Evolutionary conservation across 176 grass and related monocot species (phyloP).

Genomic region (Thalia dealbata): DNA sequence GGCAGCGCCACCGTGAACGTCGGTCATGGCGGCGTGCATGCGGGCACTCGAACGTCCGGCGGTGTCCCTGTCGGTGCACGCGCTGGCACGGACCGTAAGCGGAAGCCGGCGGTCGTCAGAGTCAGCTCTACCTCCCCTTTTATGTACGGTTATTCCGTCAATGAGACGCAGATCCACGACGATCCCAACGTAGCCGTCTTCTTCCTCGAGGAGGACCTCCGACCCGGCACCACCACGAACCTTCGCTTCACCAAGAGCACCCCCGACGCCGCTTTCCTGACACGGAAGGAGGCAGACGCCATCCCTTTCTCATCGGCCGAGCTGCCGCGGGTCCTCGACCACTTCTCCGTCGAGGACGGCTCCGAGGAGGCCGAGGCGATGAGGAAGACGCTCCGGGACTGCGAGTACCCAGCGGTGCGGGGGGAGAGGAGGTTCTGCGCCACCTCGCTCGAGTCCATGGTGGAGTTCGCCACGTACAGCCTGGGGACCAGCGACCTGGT

Average conservation of each 20-base stretch:
- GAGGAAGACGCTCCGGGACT: slow-evolving; percentile 11
- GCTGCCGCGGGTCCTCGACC: neutral
- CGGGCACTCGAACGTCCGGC: neutral
- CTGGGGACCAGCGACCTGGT: slow-evolving; percentile 5
- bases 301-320: slow-evolving; percentile 23
- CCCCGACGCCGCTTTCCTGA: neutral
- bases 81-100: neutral
- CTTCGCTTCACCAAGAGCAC: slow-evolving; percentile 11
- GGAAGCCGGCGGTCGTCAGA: too few species aligned
- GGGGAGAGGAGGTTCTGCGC: slow-evolving; percentile 10
- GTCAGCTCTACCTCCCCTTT: too few species aligned
- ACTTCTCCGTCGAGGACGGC: neutral
- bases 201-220: slow-evolving; percentile 2
- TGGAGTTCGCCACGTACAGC: neutral
- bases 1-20: neutral
- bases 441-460: slow-evolving; percentile 32
- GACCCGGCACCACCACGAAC: neutral
- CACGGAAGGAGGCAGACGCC: slow-evolving; percentile 1
- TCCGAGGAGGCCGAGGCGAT: neutral
- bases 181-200: slow-evolving; percentile 19
- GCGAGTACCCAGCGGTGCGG: neutral
- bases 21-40: neutral
- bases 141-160: neutral
- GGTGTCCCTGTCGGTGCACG: neutral
- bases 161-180: slow-evolving; percentile 18